These are phyloP conservation scores for Exobasidium rhododendri DNA, from an alignment of 1,284 basidiomycete species.

Conservation along the genomic window DNA sequence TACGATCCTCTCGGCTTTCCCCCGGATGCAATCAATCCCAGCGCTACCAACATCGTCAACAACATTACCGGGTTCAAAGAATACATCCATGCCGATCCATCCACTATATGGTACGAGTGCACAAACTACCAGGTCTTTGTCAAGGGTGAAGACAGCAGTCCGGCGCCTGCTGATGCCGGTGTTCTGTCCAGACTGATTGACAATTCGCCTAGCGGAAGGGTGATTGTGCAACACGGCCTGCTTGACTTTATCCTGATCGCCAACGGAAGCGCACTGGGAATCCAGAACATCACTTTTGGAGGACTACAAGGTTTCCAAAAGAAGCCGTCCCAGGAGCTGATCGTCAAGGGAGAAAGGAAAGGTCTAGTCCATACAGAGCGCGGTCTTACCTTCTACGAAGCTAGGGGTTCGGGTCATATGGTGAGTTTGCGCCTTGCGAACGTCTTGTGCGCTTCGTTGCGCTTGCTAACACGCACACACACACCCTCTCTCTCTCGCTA, in stretches of 20 bases:
- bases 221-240: constrained; percentile 42
- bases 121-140: constrained; percentile 26
- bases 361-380: constrained; percentile 36
- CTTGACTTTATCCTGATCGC: constrained; percentile 40
- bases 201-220: constrained; percentile 24
- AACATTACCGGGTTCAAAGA: constrained; percentile 40
- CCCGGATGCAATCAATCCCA: constrained; percentile 13
- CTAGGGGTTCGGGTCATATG: constrained; percentile 28
- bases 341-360: constrained; percentile 21
- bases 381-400: constrained; percentile 32
- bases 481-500: constrained; percentile 11
- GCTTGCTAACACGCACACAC: constrained; percentile 14
- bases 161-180: constrained; percentile 12
- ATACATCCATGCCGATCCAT: constrained; percentile 35
- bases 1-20: constrained; percentile 28
- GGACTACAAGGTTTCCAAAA: constrained; percentile 45
- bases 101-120: constrained; percentile 33
- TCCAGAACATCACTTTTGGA: constrained; percentile 52
- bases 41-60: constrained; percentile 28
- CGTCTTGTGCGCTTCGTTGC: neutral
- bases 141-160: constrained; percentile 7
- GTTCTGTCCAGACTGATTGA: constrained; percentile 39
- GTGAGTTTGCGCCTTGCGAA: constrained; percentile 14
- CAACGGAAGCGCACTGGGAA: constrained; percentile 38
- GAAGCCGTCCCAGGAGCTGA: constrained; percentile 23